phyloP scores from a whole-genome alignment of 768 basidiomycete species.

The Lentinula aciculospora region DNA sequence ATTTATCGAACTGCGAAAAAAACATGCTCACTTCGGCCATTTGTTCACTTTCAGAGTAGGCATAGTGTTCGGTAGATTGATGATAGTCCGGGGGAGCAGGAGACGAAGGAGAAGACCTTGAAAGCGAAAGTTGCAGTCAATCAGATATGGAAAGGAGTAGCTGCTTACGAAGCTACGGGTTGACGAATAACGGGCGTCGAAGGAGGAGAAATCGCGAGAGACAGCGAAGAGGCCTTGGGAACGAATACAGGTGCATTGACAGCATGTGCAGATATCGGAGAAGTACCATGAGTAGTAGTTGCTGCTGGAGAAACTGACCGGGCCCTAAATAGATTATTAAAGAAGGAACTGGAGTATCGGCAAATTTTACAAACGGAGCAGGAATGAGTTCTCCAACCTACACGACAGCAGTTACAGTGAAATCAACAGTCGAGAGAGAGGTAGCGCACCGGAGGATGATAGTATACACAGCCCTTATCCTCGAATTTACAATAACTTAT shows the following conservation, averaged over 20 bases:
- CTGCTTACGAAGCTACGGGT: conserved; percentile 15
- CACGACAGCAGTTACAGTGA: neutral
- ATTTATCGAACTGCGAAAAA: neutral
- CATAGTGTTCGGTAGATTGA: conserved; percentile 18
- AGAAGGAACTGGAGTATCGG: neutral
- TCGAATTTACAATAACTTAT: conserved; percentile 82
- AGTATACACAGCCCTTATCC: conserved; percentile 81
- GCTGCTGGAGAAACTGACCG: conserved; percentile 40
- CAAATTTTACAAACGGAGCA: conserved; percentile 23
- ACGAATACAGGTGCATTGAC: conserved; percentile 84
- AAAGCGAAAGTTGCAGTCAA: neutral
- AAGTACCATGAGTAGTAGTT: conserved; percentile 11
- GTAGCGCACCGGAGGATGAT: conserved; percentile 63
- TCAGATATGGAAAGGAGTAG: neutral
- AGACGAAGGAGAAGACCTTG: conserved; percentile 12
- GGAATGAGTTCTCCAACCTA: conserved; percentile 19
- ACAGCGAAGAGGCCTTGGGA: conserved; percentile 46
- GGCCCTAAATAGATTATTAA: conserved; percentile 20
- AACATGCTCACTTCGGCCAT: conserved; percentile 23
- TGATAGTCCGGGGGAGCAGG: conserved; percentile 11
- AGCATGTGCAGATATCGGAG: conserved; percentile 52
- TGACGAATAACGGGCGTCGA: conserved; percentile 11
- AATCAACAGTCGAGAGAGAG: neutral
- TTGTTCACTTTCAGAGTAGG: conserved; percentile 23
- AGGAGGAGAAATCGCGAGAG: conserved; percentile 25